These are phyloP conservation scores for Malus hybrid DNA, from an alignment of 331 rosid genomes.

Conservation along the genomic window DNA sequence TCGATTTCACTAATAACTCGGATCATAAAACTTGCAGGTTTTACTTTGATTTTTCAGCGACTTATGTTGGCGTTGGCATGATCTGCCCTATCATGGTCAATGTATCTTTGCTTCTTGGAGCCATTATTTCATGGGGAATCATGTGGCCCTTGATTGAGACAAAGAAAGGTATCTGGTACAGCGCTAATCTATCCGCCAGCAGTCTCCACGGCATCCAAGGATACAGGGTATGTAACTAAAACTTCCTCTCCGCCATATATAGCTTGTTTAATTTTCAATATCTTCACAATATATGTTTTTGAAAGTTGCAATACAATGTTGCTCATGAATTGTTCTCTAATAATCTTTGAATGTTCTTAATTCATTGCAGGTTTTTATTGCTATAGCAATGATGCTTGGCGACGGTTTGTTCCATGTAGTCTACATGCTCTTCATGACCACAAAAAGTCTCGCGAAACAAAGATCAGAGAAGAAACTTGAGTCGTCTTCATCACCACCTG, in stretches of 20 bases:
- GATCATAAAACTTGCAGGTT: conserved; percentile 25
- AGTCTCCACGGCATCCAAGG: conserved; percentile 76
- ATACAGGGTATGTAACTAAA: conserved; percentile 34
- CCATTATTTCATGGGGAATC: conserved; percentile 67
- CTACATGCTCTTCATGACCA: conserved; percentile 38
- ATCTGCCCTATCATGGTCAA: conserved; percentile 64
- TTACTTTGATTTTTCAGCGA: conserved; percentile 66
- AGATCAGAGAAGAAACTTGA: not conserved
- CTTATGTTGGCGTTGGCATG: conserved; percentile 77
- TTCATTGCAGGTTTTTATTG: conserved; percentile 40
- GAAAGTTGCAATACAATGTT: too few species aligned
- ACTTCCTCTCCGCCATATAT: not conserved
- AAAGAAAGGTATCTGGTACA: conserved; percentile 62
- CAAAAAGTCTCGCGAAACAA: conserved; percentile 20
- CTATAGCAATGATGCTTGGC: conserved; percentile 68
- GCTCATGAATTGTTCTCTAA: not conserved
- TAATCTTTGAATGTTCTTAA: not conserved
- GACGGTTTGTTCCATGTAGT: conserved; percentile 63
- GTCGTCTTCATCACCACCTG: not conserved
- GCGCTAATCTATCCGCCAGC: conserved; percentile 24
- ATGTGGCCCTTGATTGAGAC: conserved; percentile 61
- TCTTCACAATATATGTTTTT: too few species aligned
- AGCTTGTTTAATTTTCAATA: not conserved
- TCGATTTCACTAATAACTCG: not conserved
- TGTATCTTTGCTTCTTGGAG: conserved; percentile 54